These are phyloP conservation scores for Persicaria maculosa DNA, from an alignment of 148 eudicot genomes.

Conservation along the genomic window DNA sequence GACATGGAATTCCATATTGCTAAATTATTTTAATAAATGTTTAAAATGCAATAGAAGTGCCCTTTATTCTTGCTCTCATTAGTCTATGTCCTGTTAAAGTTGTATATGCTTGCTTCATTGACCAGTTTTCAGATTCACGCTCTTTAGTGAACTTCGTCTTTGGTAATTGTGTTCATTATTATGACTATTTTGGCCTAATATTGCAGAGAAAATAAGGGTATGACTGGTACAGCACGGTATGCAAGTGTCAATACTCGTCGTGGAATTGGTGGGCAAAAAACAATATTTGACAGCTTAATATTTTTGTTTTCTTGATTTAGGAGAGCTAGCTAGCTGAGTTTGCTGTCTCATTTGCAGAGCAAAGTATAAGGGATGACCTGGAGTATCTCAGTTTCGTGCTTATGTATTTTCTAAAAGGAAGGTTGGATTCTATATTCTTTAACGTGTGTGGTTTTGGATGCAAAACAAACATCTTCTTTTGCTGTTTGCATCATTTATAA, in stretches of 20 bases:
- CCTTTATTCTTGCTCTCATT: neutral
- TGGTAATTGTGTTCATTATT: neutral
- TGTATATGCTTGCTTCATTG: neutral
- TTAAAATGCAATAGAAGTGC: constrained; percentile 2
- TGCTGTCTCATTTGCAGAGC: constrained; percentile 33
- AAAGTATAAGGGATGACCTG: constrained; percentile 67
- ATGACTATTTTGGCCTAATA: neutral
- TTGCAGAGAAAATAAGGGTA: constrained; percentile 58
- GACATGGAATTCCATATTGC: neutral
- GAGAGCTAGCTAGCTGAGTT: constrained; percentile 1
- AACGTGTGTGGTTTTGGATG: neutral
- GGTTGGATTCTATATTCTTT: constrained; percentile 23
- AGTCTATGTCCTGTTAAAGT: no score
- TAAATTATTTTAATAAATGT: neutral
- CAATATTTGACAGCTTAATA: neutral
- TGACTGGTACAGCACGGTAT: constrained; percentile 73
- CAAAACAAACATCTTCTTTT: neutral
- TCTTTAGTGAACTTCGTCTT: neutral
- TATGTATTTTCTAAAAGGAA: constrained; percentile 62
- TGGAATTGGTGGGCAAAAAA: constrained; percentile 49
- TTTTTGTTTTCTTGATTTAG: neutral
- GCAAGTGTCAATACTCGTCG: constrained; percentile 79
- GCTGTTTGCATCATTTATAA: neutral
- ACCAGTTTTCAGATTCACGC: neutral
- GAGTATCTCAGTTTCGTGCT: constrained; percentile 74